Percentiles rank a stretch among this genome's conserved stretches.
These are phyloP conservation scores for Rhynchosporium agropyri DNA, from an alignment of 2,329 filamentous ascomycete genomes.

Conservation along the genomic window DNA sequence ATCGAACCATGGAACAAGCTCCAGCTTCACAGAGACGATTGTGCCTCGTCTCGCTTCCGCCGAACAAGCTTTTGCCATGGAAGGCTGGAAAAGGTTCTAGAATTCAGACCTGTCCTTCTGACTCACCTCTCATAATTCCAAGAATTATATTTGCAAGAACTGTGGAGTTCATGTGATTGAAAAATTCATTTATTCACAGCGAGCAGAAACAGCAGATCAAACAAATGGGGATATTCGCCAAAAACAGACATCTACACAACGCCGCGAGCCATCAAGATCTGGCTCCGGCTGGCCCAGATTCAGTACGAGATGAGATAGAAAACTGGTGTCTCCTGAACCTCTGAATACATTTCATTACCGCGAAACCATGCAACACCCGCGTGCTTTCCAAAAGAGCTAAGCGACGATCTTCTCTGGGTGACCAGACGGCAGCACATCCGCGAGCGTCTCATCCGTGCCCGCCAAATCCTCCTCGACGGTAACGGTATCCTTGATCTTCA, in stretches of 20 bases:
- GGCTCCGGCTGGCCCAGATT: neutral
- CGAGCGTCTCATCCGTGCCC: constrained; percentile 80
- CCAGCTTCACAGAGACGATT: no score
- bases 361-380: neutral
- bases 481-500: constrained; percentile 82
- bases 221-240: constrained; percentile 1
- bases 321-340: neutral
- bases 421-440: constrained; percentile 57
- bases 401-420: constrained; percentile 28
- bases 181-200: neutral
- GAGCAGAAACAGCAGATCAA: neutral
- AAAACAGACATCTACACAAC: neutral
- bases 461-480: constrained; percentile 78
- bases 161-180: neutral
- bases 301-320: neutral
- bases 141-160: no score
- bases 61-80: no score
- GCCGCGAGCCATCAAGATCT: neutral
- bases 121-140: no score
- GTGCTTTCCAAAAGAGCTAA: neutral
- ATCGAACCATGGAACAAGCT: no score
- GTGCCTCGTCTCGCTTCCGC: no score
- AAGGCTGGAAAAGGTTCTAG: no score
- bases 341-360: neutral
- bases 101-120: no score